Evolutionary conservation across 1,139 yeast genomes (phyloP).

Genomic region (Debaryomyces singareniensis): DNA sequence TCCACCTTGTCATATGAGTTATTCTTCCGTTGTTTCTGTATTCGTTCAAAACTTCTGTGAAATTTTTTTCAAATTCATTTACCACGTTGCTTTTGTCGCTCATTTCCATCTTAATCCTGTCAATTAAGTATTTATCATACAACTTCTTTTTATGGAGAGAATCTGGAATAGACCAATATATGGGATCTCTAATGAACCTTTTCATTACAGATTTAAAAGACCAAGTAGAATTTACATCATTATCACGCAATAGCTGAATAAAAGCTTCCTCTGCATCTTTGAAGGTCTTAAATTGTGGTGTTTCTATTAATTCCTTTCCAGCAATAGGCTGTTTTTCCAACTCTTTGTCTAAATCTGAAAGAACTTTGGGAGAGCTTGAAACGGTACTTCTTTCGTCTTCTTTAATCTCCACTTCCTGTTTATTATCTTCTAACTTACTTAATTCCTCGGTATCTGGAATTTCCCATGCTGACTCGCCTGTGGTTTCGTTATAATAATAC

Average conservation of each 20-base stretch:
- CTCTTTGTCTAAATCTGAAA: slow-evolving; percentile 7
- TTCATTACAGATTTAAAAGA: slow-evolving; percentile 65
- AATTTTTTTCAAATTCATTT: slow-evolving; percentile 51
- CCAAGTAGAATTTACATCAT: slow-evolving; percentile 67
- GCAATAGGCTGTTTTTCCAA: slow-evolving; percentile 7
- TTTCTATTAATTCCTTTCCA: slow-evolving; percentile 9
- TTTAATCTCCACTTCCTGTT: slow-evolving; percentile 6
- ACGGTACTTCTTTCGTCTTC: background rate
- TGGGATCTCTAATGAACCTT: slow-evolving; percentile 49
- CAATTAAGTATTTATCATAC: slow-evolving; percentile 60
- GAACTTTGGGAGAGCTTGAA: slow-evolving; percentile 1
- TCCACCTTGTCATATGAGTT: slow-evolving; percentile 63
- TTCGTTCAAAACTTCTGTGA: slow-evolving; percentile 40
- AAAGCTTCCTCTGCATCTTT: slow-evolving; percentile 43
- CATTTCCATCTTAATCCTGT: slow-evolving; percentile 49
- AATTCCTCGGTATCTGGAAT: slow-evolving; percentile 44
- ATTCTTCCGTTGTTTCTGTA: slow-evolving; percentile 31
- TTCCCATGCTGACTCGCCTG: slow-evolving; percentile 78
- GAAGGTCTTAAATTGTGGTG: slow-evolving; percentile 12
- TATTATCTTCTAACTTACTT: slow-evolving; percentile 5
- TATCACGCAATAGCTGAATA: slow-evolving; percentile 43
- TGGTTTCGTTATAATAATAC: slow-evolving; percentile 64
- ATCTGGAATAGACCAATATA: slow-evolving; percentile 66
- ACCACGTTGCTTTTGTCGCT: slow-evolving; percentile 46
- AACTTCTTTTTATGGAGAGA: slow-evolving; percentile 53